Evolutionary conservation across 345 rosid species (phyloP).

Genomic region (Dipteronia dyeriana): DNA sequence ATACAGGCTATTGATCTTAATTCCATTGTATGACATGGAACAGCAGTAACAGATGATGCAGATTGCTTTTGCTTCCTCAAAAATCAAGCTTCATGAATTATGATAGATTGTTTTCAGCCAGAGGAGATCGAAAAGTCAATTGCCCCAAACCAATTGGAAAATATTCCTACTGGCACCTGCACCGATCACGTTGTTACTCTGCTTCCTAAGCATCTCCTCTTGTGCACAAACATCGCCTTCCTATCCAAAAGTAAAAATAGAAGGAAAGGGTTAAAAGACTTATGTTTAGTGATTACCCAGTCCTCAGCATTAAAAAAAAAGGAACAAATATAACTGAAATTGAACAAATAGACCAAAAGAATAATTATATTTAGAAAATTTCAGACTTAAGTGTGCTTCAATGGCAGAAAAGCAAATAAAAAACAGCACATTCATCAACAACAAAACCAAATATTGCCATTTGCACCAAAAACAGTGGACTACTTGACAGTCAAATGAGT

Average conservation of each 20-base stretch:
- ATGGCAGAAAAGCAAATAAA: background rate
- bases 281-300: background rate
- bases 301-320: background rate
- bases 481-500: background rate
- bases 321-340: background rate
- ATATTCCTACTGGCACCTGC: slow-evolving; percentile 61
- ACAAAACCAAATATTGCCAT: too few relatives aligned
- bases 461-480: too few relatives aligned
- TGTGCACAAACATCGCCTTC: slow-evolving; percentile 63
- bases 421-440: too few relatives aligned
- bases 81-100: background rate
- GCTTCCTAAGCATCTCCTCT: slow-evolving; percentile 68
- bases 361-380: background rate
- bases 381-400: background rate
- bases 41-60: background rate
- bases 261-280: background rate
- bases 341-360: background rate
- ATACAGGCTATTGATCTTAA: background rate
- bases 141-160: slow-evolving; percentile 62
- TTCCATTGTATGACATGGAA: slow-evolving; percentile 4
- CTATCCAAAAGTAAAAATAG: slow-evolving; percentile 21
- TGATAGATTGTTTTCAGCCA: background rate
- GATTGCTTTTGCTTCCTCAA: slow-evolving; percentile 15
- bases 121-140: slow-evolving; percentile 17
- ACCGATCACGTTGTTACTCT: slow-evolving; percentile 50